A percentile compares a stretch with the other conserved stretches of the same genome.
These are phyloP conservation scores for Sanghuangporus baumii DNA, from an alignment of 1,284 basidiomycete genomes.

Conservation along the genomic window DNA sequence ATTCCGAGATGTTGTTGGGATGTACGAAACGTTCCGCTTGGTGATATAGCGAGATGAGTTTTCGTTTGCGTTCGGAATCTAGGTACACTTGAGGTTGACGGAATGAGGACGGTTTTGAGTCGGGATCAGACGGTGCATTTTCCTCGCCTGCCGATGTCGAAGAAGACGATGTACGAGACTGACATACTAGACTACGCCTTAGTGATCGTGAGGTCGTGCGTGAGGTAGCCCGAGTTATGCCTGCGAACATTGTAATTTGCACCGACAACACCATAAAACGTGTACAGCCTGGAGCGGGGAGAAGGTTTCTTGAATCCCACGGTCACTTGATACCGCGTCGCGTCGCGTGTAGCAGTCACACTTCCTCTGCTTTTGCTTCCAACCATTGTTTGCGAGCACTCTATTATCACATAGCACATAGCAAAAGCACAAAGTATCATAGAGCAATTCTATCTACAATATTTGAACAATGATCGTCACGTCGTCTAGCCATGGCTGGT, in stretches of 20 bases:
- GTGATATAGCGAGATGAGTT: conserved; percentile 17
- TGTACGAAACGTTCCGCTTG: conserved; percentile 14
- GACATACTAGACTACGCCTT: background rate
- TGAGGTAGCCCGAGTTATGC: background rate
- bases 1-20: conserved; percentile 11
- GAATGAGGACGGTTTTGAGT: background rate
- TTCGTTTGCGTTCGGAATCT: conserved; percentile 14
- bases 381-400: background rate
- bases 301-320: background rate
- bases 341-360: background rate
- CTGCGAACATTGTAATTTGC: background rate
- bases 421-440: background rate
- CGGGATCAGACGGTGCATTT: background rate
- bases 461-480: conserved; percentile 26
- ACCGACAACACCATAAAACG: background rate
- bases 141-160: background rate
- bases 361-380: background rate
- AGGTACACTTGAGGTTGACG: conserved; percentile 9
- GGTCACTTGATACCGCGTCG: background rate
- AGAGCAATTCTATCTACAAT: conserved; percentile 17
- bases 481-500: conserved; percentile 27
- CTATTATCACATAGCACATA: background rate
- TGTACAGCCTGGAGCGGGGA: background rate
- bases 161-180: background rate
- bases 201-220: background rate